These are phyloP conservation scores for Sporormia fimetaria DNA, from an alignment of 495 filamentous ascomycete genomes.

Conservation along the genomic window DNA sequence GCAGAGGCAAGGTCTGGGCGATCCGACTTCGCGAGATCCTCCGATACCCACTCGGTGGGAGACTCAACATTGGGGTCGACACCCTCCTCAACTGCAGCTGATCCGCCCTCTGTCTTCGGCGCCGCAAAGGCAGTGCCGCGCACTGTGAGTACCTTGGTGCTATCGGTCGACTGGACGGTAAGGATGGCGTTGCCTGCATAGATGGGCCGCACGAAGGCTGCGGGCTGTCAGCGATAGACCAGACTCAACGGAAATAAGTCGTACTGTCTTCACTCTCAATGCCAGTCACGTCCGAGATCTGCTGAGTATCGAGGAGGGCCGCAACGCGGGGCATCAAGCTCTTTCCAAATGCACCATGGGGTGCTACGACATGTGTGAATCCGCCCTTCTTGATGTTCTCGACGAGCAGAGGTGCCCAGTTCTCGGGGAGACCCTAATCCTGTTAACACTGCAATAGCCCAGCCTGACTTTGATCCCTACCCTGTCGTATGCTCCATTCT, in stretches of 20 bases:
- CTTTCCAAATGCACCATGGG: conserved; percentile 95
- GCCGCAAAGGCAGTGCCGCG: conserved; percentile 79
- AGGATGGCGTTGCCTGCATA: conserved; percentile 96
- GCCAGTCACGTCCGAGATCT: conserved; percentile 79
- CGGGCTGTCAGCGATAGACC: conserved; percentile 38
- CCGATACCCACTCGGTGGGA: conserved; percentile 79
- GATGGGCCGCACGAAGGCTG: conserved; percentile 86
- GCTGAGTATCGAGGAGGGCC: conserved; percentile 84
- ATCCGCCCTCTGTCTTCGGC: conserved; percentile 42
- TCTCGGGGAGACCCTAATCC: conserved; percentile 75
- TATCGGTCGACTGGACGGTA: conserved; percentile 84
- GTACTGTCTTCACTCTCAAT: conserved; percentile 80
- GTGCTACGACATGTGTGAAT: conserved; percentile 81
- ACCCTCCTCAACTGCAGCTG: conserved; percentile 51
- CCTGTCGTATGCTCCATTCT: conserved; percentile 87
- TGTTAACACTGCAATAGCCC: background rate
- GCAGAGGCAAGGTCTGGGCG: conserved; percentile 92
- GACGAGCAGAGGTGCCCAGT: conserved; percentile 81
- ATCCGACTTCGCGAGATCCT: conserved; percentile 84
- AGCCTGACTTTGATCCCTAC: no score
- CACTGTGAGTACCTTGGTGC: conserved; percentile 80
- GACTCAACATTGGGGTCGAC: conserved; percentile 60
- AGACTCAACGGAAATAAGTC: conserved; percentile 15
- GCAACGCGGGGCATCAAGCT: conserved; percentile 87
- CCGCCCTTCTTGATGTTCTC: conserved; percentile 92